Base-by-base conservation (phyloP, 108 stramenopile genomes). In the Cyclotella sp. region DNA sequence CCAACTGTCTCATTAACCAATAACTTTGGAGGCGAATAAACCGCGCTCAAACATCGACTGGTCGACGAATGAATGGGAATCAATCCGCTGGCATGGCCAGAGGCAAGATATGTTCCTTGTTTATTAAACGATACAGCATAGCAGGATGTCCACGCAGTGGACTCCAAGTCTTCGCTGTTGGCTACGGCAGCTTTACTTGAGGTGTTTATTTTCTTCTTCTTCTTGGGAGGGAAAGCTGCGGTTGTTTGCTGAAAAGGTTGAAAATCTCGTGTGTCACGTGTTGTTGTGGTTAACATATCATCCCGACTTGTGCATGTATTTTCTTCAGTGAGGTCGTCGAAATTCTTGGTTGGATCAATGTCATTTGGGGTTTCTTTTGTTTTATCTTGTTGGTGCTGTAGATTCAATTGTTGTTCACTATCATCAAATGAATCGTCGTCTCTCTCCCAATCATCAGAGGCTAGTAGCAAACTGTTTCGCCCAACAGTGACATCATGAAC, bases 11-110 rank as follows among this genome's bases (percentile, higher is more conserved):
- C 21, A 14, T 49, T 8, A 40, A 29, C 19, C 18, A 64, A 62
- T 12, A n/a, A 15, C 6, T 42, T 34, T 12, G 81, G 70, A 43
- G 81, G 81, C n/a, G 64, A 67, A 76, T 92, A 94, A 30, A 92
- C 19, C 21, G 88, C 88, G 41, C 81, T 76, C 18, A 88, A 26
- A 0, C 88, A 89, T 65, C 93, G 78, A 67, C 84, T 88, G 46
- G 82, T 18, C 40, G 85, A 80, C 45, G 88, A 87, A 77, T 84
- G 87, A 12, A 88, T 70, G 9, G 82, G 75, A 0, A 94, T 83
- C 16, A 84, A 74, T 12, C 91, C 93, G 64, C 81, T 87, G n/a
- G 79, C 88, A 71, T 94, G 91, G 58, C 89, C 91, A 22, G 85
- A 86, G 28, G 91, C 88, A 6, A 91, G 47, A 58, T 84, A 89